phyloP scores from a whole-genome alignment of 2,329 filamentous ascomycete species.

The Claviceps paspali region DNA sequence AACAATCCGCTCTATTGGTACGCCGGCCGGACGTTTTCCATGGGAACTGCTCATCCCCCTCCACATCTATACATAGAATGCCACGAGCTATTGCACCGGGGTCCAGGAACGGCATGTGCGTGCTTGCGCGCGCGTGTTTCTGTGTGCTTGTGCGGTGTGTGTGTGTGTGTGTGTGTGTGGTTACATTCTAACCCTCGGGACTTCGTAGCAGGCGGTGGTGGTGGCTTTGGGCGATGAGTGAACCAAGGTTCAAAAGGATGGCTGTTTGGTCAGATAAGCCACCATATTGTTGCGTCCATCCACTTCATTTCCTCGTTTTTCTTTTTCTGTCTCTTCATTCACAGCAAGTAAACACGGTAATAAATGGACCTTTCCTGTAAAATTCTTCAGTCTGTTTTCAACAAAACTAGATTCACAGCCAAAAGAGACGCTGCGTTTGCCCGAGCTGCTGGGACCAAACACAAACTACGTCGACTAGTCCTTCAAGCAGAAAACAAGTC shows the following conservation, averaged over 20 bases:
- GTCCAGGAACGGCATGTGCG: background rate
- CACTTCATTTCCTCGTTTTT: background rate
- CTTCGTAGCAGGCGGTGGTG: background rate
- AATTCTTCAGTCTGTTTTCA: background rate
- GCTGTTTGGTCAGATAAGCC: slow-evolving; percentile 1
- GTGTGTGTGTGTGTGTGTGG: slow-evolving; percentile 1
- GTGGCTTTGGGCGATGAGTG: slow-evolving; percentile 1
- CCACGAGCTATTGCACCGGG: slow-evolving; percentile 2
- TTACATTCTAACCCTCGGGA: slow-evolving; percentile 3
- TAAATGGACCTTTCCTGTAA: slow-evolving; percentile 1
- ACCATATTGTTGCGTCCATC: background rate
- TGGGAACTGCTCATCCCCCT: background rate
- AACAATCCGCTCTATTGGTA: background rate
- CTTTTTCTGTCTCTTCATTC: background rate
- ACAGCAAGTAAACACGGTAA: background rate
- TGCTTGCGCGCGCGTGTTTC: slow-evolving; percentile 1
- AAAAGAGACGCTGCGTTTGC: background rate
- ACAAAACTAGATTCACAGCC: slow-evolving; percentile 2
- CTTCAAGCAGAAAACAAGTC: background rate
- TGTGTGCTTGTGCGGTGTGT: too few species aligned
- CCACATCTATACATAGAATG: background rate
- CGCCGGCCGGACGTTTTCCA: background rate
- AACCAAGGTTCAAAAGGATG: background rate
- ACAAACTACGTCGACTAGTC: background rate
- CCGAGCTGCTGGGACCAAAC: too few species aligned